Evolutionary conservation across 495 filamentous ascomycete genomes (phyloP).

Genomic region (Aspergillus carlsbadensis): DNA sequence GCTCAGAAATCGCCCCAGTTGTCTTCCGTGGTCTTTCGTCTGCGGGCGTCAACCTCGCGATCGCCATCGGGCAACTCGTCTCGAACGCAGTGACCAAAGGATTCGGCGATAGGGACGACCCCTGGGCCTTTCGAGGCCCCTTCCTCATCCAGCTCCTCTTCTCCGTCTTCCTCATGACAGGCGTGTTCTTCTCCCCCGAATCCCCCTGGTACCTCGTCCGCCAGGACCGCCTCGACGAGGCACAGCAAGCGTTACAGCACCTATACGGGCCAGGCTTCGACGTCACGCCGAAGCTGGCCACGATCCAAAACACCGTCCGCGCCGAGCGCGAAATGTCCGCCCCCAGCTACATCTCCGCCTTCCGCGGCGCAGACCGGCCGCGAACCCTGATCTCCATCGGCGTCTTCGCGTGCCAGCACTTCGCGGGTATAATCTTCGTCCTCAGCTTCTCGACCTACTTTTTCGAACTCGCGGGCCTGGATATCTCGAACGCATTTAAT

Average conservation of each 20-base stretch:
- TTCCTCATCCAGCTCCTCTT: constrained; percentile 36
- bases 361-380: no score
- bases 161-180: constrained; percentile 26
- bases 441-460: constrained; percentile 61
- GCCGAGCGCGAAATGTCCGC: no score
- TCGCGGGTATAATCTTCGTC: constrained; percentile 30
- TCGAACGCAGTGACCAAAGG: constrained; percentile 37
- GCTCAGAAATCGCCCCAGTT: constrained; percentile 36
- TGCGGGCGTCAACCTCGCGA: constrained; percentile 37
- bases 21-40: constrained; percentile 38
- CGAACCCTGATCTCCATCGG: constrained; percentile 37
- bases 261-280: no score
- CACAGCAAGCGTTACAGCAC: constrained; percentile 32
- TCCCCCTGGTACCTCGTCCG: constrained; percentile 49
- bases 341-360: no score
- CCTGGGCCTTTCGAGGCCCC: constrained; percentile 33
- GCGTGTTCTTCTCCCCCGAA: constrained; percentile 43
- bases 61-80: constrained; percentile 36
- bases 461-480: constrained; percentile 60
- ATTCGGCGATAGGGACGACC: constrained; percentile 26
- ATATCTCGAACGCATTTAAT: constrained; percentile 35
- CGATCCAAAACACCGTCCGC: no score
- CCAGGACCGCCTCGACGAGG: constrained; percentile 34
- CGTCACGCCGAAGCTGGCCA: no score
- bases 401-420: constrained; percentile 44